Conservation (phyloP, 2,329 filamentous ascomycete genomes). For the Verticillium klebahnii region DNA sequence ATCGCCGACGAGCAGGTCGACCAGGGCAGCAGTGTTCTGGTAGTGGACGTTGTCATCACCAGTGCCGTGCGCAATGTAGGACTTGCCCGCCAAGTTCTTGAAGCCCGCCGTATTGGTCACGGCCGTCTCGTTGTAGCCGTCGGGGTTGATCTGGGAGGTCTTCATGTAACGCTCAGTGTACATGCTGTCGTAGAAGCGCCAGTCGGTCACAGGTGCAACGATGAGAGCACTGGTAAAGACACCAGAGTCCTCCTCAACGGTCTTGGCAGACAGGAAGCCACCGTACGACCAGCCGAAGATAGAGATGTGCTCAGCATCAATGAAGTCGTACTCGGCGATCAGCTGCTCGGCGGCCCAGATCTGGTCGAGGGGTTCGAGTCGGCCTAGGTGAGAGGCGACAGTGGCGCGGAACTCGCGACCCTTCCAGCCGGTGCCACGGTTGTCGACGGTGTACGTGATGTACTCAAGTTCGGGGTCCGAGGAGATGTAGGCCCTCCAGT, state of each 20-base stretch:
- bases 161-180: constrained; percentile 75
- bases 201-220: constrained; percentile 63
- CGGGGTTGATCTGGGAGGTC: constrained; percentile 48
- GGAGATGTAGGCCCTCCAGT: constrained; percentile 59
- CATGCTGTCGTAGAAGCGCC: constrained; percentile 67
- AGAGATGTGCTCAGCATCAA: constrained; percentile 55
- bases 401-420: constrained; percentile 57
- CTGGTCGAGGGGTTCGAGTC: constrained; percentile 61
- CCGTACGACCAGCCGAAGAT: constrained; percentile 69
- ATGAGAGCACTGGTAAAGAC: constrained; percentile 60
- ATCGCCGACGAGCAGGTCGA: constrained; percentile 55
- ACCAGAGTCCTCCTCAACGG: constrained; percentile 56
- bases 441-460: constrained; percentile 64
- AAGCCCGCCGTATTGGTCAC: constrained; percentile 57
- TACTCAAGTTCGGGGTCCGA: constrained; percentile 65
- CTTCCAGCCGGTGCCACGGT: constrained; percentile 61
- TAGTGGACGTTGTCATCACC: constrained; percentile 72
- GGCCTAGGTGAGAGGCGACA: constrained; percentile 56
- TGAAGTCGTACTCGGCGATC: constrained; percentile 41
- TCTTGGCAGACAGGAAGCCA: constrained; percentile 62
- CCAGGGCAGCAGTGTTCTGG: constrained; percentile 58
- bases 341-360: constrained; percentile 61
- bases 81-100: constrained; percentile 54
- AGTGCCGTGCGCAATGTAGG: constrained; percentile 60
- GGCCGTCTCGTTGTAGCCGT: constrained; percentile 56